Percentiles rank a stretch among this genome's conserved stretches.
Conservation (phyloP, 257 asterid genomes). For the Cruciata laevipes region DNA sequence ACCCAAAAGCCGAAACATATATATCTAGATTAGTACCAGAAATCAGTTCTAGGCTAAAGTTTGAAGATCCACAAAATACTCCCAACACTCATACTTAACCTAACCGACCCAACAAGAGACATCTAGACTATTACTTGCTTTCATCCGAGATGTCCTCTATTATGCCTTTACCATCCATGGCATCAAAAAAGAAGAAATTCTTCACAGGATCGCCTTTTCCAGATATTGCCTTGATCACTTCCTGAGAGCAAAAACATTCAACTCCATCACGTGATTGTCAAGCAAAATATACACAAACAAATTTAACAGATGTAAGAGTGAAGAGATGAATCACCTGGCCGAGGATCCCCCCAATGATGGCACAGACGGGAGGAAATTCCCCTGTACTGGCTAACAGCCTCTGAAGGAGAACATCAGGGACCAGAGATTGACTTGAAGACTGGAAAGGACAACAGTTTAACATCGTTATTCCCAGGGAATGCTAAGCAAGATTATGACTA, state of each 20-base stretch:
- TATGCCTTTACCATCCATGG: conserved; percentile 77
- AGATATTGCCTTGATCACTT: conserved; percentile 90
- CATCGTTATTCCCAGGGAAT: not conserved
- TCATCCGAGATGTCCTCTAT: conserved; percentile 63
- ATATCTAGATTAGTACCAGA: not conserved
- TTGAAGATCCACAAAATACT: not conserved
- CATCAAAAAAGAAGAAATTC: conserved; percentile 85
- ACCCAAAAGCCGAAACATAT: not conserved
- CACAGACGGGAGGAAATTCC: conserved; percentile 96
- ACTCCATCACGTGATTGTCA: not conserved
- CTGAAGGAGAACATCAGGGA: conserved; percentile 70
- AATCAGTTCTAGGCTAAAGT: not conserved
- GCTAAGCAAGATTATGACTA: not conserved
- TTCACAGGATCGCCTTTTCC: conserved; percentile 93
- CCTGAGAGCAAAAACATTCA: conserved; percentile 35
- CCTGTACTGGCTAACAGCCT: conserved; percentile 56
- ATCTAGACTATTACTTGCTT: conserved; percentile 15
- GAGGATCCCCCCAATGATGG: conserved; percentile 83
- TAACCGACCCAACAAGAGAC: not conserved
- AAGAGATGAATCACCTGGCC: conserved; percentile 62
- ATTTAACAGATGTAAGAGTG: not conserved
- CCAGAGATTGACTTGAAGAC: conserved; percentile 59
- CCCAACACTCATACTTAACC: not conserved
- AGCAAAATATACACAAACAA: not conserved
- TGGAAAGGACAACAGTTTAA: conserved; percentile 23